Percentiles rank a stretch among this genome's conserved stretches.
phyloP scores from a whole-genome alignment of 2,329 filamentous ascomycete species.

The Neobulgaria alba region DNA sequence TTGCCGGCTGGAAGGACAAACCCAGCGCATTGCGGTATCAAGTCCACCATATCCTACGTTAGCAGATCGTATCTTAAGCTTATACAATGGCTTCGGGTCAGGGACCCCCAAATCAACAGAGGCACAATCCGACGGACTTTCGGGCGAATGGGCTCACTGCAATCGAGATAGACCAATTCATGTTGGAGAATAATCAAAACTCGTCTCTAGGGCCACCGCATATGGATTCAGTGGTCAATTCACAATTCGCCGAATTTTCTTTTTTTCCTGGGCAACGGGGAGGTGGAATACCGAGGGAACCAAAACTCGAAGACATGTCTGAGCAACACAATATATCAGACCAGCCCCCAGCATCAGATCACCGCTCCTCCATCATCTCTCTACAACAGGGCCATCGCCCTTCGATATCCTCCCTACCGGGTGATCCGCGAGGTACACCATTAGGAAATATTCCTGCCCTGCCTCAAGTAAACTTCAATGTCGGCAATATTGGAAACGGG shows the following conservation, averaged over 20 bases:
- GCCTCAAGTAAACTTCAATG: slow-evolving; percentile 19
- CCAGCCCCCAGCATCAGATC: slow-evolving; percentile 13
- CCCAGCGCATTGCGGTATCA: not conserved
- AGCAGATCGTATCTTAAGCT: not conserved
- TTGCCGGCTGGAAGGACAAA: not conserved
- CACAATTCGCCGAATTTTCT: slow-evolving; percentile 44
- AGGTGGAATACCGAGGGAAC: slow-evolving; percentile 31
- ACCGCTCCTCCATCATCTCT: slow-evolving; percentile 19
- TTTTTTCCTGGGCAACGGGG: slow-evolving; percentile 41
- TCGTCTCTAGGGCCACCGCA: slow-evolving; percentile 19
- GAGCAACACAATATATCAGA: slow-evolving; percentile 21
- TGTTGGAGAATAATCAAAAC: slow-evolving; percentile 20
- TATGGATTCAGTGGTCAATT: slow-evolving; percentile 18
- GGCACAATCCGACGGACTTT: slow-evolving; percentile 14
- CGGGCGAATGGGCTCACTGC: slow-evolving; percentile 12
- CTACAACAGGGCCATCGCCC: slow-evolving; percentile 14
- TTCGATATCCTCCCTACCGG: slow-evolving; percentile 17
- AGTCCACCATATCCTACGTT: not conserved
- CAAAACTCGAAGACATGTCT: slow-evolving; percentile 16
- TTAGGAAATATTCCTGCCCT: slow-evolving; percentile 17
- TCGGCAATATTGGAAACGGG: slow-evolving; percentile 12
- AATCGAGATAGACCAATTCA: slow-evolving; percentile 24
- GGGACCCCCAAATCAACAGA: slow-evolving; percentile 9
- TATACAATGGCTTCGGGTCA: slow-evolving; percentile 18
- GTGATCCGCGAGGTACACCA: slow-evolving; percentile 18